Evolutionary conservation across 2,329 filamentous ascomycete genomes (phyloP), one percentile per base, ranked within the genome.

Genomic region (Ophiostoma pallidulum): DNA sequence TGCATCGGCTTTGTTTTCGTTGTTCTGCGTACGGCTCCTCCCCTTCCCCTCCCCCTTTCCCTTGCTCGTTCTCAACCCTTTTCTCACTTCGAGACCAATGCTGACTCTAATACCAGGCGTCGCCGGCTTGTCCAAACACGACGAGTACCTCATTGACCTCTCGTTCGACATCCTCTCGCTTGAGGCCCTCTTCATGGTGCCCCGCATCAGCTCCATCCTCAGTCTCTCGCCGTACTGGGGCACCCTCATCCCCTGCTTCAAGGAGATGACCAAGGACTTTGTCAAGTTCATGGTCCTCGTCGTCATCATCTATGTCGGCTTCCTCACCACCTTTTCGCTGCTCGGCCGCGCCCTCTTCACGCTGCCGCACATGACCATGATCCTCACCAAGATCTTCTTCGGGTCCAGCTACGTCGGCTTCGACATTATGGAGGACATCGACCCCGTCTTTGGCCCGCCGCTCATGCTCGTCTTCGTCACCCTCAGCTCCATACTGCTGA

Each of bases 231-330:
- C 87, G 1, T 95, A 94, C 62, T 96, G 92, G 75, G 90, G 87
- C 36, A 92, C 85, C 1, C 65, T 92, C 41, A 90, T 96, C 51
- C 90, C 89, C 0, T 94, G 90, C 54, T 73, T 96, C 43, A 92
- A 92, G 62, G 87, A 91, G 62, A 96, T 96, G 90, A 85, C 85
- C 33, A 91, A 90, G 64, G 88, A 94, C 61, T 95, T 95, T 61
- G 65, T 90, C 62, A 90, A 90, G 59, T 94, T 92, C 60, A 75
- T 80, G 58, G 62, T 91, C 50, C 70, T 76, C 65, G 85, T 94
- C 37, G 69, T 87, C 41, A 84, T 94, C 46, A 68, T 94, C 45
- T 95, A 94, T 61, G 68, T 92, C 41, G 87, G 89, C 40, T 96
- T 96, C 64, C 68, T 95, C 29, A 94, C 90, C 0, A 95, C 88